Percentiles rank a stretch among this genome's conserved stretches.
phyloP scores from a whole-genome alignment of 2,329 filamentous ascomycete species.

The Epichloe amarillans region DNA sequence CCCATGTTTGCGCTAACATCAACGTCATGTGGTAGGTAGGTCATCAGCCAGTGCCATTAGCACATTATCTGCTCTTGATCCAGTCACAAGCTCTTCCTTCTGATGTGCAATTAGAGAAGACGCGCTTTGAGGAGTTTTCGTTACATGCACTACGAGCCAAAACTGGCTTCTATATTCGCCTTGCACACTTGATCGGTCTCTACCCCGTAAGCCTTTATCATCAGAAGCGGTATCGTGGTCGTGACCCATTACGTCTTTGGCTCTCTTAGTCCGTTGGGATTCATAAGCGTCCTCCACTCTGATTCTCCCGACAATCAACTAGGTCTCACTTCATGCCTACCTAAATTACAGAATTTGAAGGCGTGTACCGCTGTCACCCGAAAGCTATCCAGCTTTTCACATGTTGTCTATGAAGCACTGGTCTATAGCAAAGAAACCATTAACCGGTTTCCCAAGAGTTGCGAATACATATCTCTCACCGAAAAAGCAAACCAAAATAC shows the following conservation, averaged over 20 bases:
- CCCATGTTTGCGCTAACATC: not conserved
- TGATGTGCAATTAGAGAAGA: not conserved
- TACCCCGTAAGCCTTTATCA: not conserved
- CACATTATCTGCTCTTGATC: not conserved
- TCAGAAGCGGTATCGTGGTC: not conserved
- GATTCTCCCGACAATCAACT: no score
- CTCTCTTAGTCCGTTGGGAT: no score
- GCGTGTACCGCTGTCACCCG: no score
- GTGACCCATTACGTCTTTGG: not conserved
- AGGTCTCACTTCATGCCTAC: not conserved
- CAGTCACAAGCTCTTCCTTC: not conserved
- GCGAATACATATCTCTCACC: not conserved
- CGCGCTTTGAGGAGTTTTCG: not conserved
- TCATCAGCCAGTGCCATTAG: not conserved
- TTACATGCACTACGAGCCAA: not conserved
- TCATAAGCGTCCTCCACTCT: no score
- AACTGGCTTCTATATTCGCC: not conserved
- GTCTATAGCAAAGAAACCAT: not conserved
- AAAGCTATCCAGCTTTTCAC: not conserved
- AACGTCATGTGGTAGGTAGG: not conserved
- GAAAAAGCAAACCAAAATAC: not conserved
- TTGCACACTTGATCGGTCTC: not conserved
- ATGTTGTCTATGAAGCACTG: not conserved
- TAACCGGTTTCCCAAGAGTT: not conserved
- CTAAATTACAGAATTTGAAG: not conserved